Percentiles rank a stretch among this genome's conserved stretches.
Evolutionary conservation across 129 eudicot genomes (phyloP).

Genomic region (Calendula officinalis): DNA sequence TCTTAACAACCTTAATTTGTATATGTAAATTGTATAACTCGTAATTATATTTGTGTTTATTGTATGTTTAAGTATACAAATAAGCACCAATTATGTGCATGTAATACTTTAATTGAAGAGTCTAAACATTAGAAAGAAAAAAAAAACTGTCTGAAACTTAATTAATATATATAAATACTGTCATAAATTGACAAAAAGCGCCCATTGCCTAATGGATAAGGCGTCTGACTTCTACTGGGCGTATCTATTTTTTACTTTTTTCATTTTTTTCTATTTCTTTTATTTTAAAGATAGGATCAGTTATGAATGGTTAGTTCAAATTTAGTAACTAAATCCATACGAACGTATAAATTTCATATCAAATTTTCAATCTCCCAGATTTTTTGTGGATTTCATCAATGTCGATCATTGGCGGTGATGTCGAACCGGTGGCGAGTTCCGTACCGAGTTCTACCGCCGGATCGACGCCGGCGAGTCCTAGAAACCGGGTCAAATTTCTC

Average conservation of each 20-base stretch:
- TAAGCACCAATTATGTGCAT: too few relatives aligned
- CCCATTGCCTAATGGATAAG: conserved; percentile 99
- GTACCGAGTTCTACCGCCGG: conserved; percentile 33
- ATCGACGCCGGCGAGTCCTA: conserved; percentile 45
- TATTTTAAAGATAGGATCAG: background rate
- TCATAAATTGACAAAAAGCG: conserved; percentile 24
- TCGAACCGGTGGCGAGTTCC: conserved; percentile 23
- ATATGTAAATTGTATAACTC: too few relatives aligned
- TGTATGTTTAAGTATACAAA: too few relatives aligned
- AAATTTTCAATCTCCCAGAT: conserved; percentile 3
- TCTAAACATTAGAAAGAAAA: too few relatives aligned
- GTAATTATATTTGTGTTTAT: too few relatives aligned
- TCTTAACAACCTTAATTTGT: too few relatives aligned
- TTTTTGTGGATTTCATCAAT: conserved; percentile 17
- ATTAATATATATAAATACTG: too few relatives aligned
- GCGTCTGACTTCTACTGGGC: conserved; percentile 99
- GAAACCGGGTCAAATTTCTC: conserved; percentile 49
- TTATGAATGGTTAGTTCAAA: conserved; percentile 14
- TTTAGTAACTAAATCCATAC: conserved; percentile 3
- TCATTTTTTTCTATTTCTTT: too few relatives aligned
- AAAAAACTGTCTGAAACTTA: too few relatives aligned
- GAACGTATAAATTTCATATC: background rate
- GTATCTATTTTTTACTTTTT: conserved; percentile 2
- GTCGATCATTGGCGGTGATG: conserved; percentile 12
- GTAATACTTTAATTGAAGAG: too few relatives aligned